Percentiles rank a stretch among this genome's conserved stretches.
Conservation (phyloP, 2,329 filamentous ascomycete genomes). For the Albophoma yamanashiensis region DNA sequence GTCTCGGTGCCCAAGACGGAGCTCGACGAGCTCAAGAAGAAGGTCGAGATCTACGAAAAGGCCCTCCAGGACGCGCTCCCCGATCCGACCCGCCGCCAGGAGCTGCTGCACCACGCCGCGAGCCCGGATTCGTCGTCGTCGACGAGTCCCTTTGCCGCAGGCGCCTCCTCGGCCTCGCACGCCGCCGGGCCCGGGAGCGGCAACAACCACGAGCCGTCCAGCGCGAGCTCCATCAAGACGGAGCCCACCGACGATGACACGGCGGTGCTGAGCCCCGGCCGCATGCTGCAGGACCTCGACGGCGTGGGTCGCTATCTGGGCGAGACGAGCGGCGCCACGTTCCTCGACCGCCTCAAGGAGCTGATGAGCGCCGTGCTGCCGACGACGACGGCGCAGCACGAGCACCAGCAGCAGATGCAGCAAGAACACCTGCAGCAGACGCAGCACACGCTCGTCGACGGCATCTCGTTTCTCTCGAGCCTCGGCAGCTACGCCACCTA, state of each 20-base stretch:
- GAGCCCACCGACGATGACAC: conserved; percentile 12
- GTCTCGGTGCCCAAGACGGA: conserved; percentile 29
- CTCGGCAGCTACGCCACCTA: conserved; percentile 35
- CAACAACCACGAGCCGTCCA: conserved; percentile 1
- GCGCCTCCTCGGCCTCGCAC: neutral
- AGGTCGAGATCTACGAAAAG: conserved; percentile 28
- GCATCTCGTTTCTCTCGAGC: conserved; percentile 24
- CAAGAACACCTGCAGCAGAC: neutral
- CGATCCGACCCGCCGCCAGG: conserved; percentile 21
- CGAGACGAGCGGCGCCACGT: conserved; percentile 37
- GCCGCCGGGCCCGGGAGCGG: neutral
- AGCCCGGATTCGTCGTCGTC: conserved; percentile 12
- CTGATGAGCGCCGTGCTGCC: conserved; percentile 24
- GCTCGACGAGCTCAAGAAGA: conserved; percentile 27
- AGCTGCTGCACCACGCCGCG: conserved; percentile 18
- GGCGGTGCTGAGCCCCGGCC: conserved; percentile 21
- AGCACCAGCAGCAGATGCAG: neutral
- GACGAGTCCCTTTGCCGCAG: conserved; percentile 6
- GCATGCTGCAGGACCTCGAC: conserved; percentile 31
- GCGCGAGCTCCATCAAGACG: conserved; percentile 4
- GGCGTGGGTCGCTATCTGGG: conserved; percentile 35
- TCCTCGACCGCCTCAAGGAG: conserved; percentile 37
- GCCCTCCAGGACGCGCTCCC: conserved; percentile 25
- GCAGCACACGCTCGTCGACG: conserved; percentile 1
- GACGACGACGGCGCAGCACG: neutral